These are phyloP conservation scores for Termitomyces sp. DNA, from an alignment of 768 basidiomycete genomes.

Conservation along the genomic window DNA sequence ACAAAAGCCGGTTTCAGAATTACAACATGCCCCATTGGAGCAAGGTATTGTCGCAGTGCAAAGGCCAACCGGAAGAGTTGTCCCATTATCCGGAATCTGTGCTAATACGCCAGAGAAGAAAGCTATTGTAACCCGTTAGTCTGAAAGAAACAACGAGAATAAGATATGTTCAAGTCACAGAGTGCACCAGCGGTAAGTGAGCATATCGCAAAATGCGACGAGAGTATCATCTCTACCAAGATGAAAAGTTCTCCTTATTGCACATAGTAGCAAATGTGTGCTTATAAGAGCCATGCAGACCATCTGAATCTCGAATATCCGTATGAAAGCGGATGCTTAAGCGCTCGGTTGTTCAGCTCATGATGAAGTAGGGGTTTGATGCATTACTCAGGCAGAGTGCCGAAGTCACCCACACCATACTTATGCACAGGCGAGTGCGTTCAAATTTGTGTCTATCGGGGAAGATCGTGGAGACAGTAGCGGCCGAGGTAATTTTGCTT, in stretches of 20 bases:
- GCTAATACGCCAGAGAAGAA: neutral
- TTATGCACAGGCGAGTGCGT: neutral
- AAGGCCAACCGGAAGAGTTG: neutral
- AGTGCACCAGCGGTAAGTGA: neutral
- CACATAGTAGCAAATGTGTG: neutral
- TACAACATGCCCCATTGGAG: neutral
- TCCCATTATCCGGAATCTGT: neutral
- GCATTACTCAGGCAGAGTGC: too few relatives aligned
- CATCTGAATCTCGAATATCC: neutral
- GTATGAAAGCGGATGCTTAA: neutral
- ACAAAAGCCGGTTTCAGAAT: neutral
- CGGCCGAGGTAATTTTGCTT: neutral
- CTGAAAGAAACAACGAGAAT: neutral
- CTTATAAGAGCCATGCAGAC: neutral
- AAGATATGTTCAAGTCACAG: neutral
- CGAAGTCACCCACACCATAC: too few relatives aligned
- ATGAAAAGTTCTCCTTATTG: neutral
- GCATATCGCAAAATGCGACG: neutral
- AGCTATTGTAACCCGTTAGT: neutral
- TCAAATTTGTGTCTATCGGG: neutral
- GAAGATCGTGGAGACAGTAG: neutral
- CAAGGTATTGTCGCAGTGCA: neutral
- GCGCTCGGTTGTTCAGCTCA: too few relatives aligned
- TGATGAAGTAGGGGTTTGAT: too few relatives aligned
- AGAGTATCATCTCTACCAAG: neutral